Evolutionary conservation across 2,329 filamentous ascomycete species (phyloP), one percentile per base, ranked within the genome.

Genomic region (Aspergillus sp.): DNA sequence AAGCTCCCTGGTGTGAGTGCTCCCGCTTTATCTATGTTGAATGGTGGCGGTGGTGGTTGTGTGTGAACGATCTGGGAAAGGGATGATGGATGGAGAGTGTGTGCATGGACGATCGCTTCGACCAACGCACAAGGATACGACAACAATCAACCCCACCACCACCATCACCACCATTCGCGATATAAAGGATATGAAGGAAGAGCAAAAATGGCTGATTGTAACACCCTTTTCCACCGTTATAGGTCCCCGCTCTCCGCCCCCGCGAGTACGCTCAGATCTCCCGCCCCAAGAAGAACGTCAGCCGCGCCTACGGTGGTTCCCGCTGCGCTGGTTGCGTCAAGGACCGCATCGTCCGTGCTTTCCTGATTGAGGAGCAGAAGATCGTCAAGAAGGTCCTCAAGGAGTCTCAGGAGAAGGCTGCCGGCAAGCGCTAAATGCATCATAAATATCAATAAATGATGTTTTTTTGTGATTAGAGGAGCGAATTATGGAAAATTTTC

Each of bases 321-420:
- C 91, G 95, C 88, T 99, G 95, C 87, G 92, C 91, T 79, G 95
- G 92, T 87, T 99, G 95, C 83, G 95, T 99, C 74, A 93, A 94
- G 82, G 95, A 99, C 86, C 91, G 95, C 75, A 91, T 99, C 73
- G 92, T 97, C 74, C 92, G 95, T 74, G 95, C 95, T 69, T 99
- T 99, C 90, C 85, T 99, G 81, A 98, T 99, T 72, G 96, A 99
- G 87, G 95, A 99, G 89, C 95, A 99, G 88, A 99, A 99, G 91
- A 98, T 99, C 76, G 95, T 99, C 84, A 99, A 99, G 92, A 99
- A 99, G 91, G 95, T 99, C 76, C 88, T 98, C 81, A 97, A 97
- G 91, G 94, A 98, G 87, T 88, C 86, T 67, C 91, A 96, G 85
- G 90, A 91, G 86, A 90, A 79, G 76, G 74, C 75, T 66, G 68